Evolutionary conservation across 768 basidiomycete genomes (phyloP).

Genomic region (Kwoniella sp.): DNA sequence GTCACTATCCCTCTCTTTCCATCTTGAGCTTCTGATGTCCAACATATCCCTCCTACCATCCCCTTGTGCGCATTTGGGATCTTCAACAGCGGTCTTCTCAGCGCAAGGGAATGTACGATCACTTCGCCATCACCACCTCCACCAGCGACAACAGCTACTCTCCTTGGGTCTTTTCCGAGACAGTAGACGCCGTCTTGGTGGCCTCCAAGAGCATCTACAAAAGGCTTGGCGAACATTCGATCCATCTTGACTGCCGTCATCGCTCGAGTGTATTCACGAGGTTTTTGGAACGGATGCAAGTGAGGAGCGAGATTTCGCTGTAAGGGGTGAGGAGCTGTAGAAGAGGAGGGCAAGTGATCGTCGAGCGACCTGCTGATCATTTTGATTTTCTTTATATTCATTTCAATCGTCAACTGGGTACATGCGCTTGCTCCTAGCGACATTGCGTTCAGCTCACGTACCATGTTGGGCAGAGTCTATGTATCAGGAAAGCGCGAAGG

Average conservation of each 20-base stretch:
- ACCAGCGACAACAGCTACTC: constrained; percentile 78
- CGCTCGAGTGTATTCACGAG: constrained; percentile 89
- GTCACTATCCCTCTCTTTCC: constrained; percentile 54
- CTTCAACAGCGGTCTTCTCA: constrained; percentile 53
- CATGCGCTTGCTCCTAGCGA: no score
- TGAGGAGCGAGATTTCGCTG: constrained; percentile 90
- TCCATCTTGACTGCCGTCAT: constrained; percentile 96
- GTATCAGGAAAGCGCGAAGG: not conserved
- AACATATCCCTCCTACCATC: constrained; percentile 56
- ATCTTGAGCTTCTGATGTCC: constrained; percentile 52
- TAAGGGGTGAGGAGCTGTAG: constrained; percentile 62
- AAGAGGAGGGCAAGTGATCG: constrained; percentile 54
- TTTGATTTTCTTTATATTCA: constrained; percentile 50
- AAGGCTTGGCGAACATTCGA: constrained; percentile 96
- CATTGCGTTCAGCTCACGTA: not conserved
- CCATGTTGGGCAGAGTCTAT: not conserved
- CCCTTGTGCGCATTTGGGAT: constrained; percentile 56
- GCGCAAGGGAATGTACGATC: constrained; percentile 67
- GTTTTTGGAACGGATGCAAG: constrained; percentile 92
- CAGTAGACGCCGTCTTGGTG: constrained; percentile 94
- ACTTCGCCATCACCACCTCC: constrained; percentile 96
- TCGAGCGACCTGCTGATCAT: constrained; percentile 55
- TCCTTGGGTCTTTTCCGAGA: constrained; percentile 68
- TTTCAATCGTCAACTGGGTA: not conserved
- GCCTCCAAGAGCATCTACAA: constrained; percentile 83